Conservation (phyloP, 495 filamentous ascomycete species). For the Barbatosphaeria neglecta region DNA sequence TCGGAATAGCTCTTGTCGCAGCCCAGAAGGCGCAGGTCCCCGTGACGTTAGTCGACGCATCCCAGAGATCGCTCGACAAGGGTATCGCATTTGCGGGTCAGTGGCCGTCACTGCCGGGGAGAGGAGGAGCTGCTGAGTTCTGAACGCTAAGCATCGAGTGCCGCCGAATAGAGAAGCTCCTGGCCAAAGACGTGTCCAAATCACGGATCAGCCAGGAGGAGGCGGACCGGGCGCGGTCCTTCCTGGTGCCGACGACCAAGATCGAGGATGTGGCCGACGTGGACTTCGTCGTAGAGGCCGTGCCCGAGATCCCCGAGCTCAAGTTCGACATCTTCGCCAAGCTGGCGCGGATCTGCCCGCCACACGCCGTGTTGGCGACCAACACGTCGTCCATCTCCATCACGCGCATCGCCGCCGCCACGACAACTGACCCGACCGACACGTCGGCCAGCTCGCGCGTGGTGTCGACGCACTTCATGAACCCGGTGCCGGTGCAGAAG, state of each 20-base stretch:
- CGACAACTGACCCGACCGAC: conserved; percentile 63
- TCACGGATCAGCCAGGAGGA: conserved; percentile 65
- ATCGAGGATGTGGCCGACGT: conserved; percentile 69
- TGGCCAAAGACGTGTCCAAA: conserved; percentile 86
- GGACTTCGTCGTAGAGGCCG: conserved; percentile 98
- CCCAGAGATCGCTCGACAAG: conserved; percentile 79
- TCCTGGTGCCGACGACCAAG: conserved; percentile 55
- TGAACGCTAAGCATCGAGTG: too few species aligned
- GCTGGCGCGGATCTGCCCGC: conserved; percentile 72
- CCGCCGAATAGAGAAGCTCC: conserved; percentile 60
- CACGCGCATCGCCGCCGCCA: conserved; percentile 84
- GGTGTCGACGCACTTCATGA: conserved; percentile 98
- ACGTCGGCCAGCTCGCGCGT: conserved; percentile 76
- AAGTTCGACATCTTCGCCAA: conserved; percentile 81
- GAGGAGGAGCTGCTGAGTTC: neutral
- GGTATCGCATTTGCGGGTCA: conserved; percentile 80
- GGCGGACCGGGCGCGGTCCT: conserved; percentile 56
- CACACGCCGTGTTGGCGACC: conserved; percentile 84
- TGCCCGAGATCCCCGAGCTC: conserved; percentile 80
- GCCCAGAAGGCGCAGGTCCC: conserved; percentile 74
- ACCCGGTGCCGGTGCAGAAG: conserved; percentile 93
- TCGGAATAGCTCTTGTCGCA: conserved; percentile 93
- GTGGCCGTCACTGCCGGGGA: conserved; percentile 4
- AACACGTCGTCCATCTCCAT: conserved; percentile 98
- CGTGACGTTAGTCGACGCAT: conserved; percentile 78